These are phyloP conservation scores for Daldinia caldariorum DNA, from an alignment of 495 filamentous ascomycete genomes.

Conservation along the genomic window DNA sequence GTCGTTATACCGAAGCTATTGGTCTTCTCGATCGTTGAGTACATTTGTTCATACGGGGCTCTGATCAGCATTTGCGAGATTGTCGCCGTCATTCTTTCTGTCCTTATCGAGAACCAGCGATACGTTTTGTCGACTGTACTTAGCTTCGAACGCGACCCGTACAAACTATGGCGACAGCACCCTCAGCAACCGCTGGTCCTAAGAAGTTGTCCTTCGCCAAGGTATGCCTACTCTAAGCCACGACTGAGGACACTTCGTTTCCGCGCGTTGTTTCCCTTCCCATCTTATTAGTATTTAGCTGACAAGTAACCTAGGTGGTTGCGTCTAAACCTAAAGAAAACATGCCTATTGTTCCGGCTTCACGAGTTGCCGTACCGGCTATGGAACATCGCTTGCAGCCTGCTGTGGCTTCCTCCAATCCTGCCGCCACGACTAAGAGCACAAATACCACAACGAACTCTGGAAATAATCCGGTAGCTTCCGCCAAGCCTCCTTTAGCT, in stretches of 20 bases:
- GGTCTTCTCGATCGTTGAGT: constrained; percentile 39
- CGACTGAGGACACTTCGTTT: neutral
- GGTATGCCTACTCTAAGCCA: constrained; percentile 52
- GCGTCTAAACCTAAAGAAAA: constrained; percentile 62
- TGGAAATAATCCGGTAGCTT: constrained; percentile 24
- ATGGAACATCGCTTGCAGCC: constrained; percentile 45
- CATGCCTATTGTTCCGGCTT: constrained; percentile 45
- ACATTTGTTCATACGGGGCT: constrained; percentile 33
- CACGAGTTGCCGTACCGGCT: constrained; percentile 44
- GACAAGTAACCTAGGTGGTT: constrained; percentile 57
- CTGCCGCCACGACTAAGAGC: constrained; percentile 23
- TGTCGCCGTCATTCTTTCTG: constrained; percentile 26
- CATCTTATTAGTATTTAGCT: constrained; percentile 9
- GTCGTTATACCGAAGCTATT: constrained; percentile 36
- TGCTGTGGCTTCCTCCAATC: constrained; percentile 20
- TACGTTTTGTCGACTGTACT: constrained; percentile 12
- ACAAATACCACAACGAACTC: constrained; percentile 23
- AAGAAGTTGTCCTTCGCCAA: constrained; percentile 67
- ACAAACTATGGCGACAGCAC: constrained; percentile 54
- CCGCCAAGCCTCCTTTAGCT: constrained; percentile 37
- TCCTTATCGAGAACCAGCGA: constrained; percentile 27
- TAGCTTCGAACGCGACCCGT: constrained; percentile 16
- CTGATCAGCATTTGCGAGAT: constrained; percentile 31
- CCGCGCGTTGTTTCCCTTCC: constrained; percentile 3
- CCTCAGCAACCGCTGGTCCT: constrained; percentile 52